These are phyloP conservation scores for Aspergillus avenaceus DNA, from an alignment of 495 filamentous ascomycete species.

Conservation along the genomic window DNA sequence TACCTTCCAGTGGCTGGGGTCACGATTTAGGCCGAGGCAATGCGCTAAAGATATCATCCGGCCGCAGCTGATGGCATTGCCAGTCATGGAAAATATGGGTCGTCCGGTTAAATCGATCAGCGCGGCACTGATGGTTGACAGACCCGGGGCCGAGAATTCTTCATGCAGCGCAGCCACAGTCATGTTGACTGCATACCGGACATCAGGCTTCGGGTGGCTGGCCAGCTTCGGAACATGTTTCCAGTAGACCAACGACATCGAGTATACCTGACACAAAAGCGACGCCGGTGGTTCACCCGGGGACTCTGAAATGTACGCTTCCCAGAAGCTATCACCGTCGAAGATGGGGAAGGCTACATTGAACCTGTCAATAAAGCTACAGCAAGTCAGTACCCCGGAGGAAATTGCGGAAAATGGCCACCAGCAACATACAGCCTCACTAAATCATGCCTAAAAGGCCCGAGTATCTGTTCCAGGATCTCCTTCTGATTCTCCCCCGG, in stretches of 20 bases:
- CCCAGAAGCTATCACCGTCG: slow-evolving; percentile 46
- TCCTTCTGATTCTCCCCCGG: slow-evolving; percentile 51
- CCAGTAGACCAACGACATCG: slow-evolving; percentile 50
- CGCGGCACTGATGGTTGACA: slow-evolving; percentile 47
- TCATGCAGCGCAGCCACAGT: slow-evolving; percentile 49
- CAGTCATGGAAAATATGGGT: slow-evolving; percentile 50
- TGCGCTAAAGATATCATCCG: slow-evolving; percentile 47
- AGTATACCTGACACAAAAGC: slow-evolving; percentile 51
- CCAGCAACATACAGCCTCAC: slow-evolving; percentile 41
- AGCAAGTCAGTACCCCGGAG: slow-evolving; percentile 4
- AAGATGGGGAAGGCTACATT: slow-evolving; percentile 53
- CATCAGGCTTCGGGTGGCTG: slow-evolving; percentile 45
- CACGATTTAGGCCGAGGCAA: slow-evolving; percentile 48
- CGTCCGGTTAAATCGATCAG: slow-evolving; percentile 47
- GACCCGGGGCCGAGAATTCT: slow-evolving; percentile 46
- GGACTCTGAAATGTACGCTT: slow-evolving; percentile 37
- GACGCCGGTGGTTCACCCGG: slow-evolving; percentile 44
- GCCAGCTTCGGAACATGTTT: slow-evolving; percentile 41
- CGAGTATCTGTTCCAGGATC: slow-evolving; percentile 51
- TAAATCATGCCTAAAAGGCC: slow-evolving; percentile 47
- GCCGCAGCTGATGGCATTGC: slow-evolving; percentile 49
- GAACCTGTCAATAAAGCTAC: slow-evolving; percentile 48
- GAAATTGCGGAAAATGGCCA: neutral
- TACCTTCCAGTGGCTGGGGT: slow-evolving; percentile 47
- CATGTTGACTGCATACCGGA: slow-evolving; percentile 49